Evolutionary conservation across 2,329 filamentous ascomycete genomes (phyloP).

Genomic region (Harringtonia aguacate): DNA sequence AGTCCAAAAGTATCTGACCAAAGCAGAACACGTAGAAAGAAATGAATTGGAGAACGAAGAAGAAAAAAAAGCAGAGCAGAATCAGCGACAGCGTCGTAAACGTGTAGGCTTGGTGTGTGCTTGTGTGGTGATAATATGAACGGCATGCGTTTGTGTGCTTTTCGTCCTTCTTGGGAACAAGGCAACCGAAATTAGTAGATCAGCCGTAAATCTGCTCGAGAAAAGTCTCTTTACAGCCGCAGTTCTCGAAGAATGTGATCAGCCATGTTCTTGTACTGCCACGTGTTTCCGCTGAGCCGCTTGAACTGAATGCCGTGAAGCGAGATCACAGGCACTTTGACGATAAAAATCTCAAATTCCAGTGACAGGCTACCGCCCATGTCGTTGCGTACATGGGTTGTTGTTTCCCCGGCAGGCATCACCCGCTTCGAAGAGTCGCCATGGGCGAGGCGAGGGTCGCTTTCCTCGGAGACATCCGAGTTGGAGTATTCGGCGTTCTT

Average conservation of each 20-base stretch:
- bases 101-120: neutral
- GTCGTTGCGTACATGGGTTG: constrained; percentile 84
- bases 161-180: no score
- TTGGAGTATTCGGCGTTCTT: constrained; percentile 63
- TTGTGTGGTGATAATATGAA: neutral
- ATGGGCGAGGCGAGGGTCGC: constrained; percentile 44
- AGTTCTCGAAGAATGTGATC: constrained; percentile 87
- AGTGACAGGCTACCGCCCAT: constrained; percentile 75
- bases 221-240: constrained; percentile 46
- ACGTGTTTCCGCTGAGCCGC: constrained; percentile 87
- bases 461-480: constrained; percentile 78
- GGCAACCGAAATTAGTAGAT: no score
- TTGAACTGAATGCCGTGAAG: constrained; percentile 98
- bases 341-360: constrained; percentile 92
- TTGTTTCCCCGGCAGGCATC: constrained; percentile 66
- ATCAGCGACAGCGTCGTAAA: neutral
- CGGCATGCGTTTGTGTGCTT: no score
- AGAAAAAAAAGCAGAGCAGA: neutral
- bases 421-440: constrained; percentile 28
- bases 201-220: no score
- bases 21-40: neutral
- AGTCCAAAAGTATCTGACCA: neutral
- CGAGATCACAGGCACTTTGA: constrained; percentile 89
- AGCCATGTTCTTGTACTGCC: constrained; percentile 98
- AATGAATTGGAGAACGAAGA: neutral